A percentile compares a stretch with the other conserved stretches of the same genome.
phyloP scores from a whole-genome alignment of 306 rosid species.

The Heteromeles arbutifolia region DNA sequence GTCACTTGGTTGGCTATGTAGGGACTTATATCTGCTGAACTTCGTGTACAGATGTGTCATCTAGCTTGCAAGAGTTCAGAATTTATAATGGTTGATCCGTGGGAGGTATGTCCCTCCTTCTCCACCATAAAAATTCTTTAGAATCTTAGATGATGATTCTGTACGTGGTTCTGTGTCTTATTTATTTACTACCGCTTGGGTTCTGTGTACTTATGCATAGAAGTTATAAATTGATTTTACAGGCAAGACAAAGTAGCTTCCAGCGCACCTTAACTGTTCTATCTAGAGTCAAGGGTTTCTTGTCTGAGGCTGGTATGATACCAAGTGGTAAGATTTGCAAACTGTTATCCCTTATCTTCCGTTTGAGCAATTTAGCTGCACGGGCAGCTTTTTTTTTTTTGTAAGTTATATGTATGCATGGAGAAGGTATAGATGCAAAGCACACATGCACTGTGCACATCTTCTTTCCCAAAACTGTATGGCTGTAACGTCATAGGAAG shows the following conservation, averaged over 20 bases:
- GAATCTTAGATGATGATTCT: neutral
- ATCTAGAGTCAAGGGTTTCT: conserved; percentile 50
- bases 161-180: neutral
- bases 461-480: neutral
- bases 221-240: conserved; percentile 17
- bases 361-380: neutral
- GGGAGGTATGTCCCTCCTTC: conserved; percentile 61
- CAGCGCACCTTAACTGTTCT: conserved; percentile 65
- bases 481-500: neutral
- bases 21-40: conserved; percentile 73
- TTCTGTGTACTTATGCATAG: neutral
- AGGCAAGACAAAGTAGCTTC: conserved; percentile 71
- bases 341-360: neutral
- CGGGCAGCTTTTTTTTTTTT: neutral
- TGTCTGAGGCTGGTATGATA: conserved; percentile 42
- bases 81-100: conserved; percentile 86
- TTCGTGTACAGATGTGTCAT: conserved; percentile 54
- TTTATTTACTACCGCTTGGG: neutral
- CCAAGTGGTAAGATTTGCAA: conserved; percentile 47
- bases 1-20: conserved; percentile 24
- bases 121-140: neutral
- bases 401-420: neutral
- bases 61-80: conserved; percentile 73
- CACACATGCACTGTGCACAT: neutral
- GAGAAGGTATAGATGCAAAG: neutral